phyloP scores from a whole-genome alignment of 257 asterid genomes.

The Coffea eugenioides region DNA sequence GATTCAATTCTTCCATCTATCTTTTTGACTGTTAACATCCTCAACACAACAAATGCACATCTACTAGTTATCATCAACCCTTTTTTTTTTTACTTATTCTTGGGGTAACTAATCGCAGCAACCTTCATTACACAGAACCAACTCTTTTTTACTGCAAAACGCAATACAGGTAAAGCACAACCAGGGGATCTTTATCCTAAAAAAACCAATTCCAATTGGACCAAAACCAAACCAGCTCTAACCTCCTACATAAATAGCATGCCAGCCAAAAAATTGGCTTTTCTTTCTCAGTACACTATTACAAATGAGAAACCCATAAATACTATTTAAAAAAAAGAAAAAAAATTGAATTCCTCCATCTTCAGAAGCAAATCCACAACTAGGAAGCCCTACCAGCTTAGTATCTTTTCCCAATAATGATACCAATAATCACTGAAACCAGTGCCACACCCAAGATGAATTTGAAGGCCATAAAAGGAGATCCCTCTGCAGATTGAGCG shows the following conservation, averaged over 20 bases:
- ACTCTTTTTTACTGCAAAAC: background rate
- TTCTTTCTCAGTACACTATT: background rate
- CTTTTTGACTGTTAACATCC: too few relatives aligned
- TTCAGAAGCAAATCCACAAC: conserved; percentile 1
- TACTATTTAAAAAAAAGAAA: background rate
- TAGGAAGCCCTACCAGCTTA: conserved; percentile 16
- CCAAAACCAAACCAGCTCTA: background rate
- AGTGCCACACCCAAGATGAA: conserved; percentile 74
- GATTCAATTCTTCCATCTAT: too few relatives aligned
- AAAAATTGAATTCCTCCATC: background rate
- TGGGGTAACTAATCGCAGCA: background rate
- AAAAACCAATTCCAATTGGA: conserved; percentile 2
- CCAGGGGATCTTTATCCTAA: background rate
- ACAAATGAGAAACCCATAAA: background rate
- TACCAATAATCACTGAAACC: conserved; percentile 63
- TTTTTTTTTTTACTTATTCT: too few relatives aligned
- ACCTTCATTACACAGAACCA: background rate
- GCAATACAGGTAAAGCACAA: background rate
- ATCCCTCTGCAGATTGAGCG: conserved; percentile 30
- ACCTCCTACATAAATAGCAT: background rate
- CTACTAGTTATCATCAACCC: too few relatives aligned
- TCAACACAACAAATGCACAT: too few relatives aligned
- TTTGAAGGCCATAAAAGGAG: conserved; percentile 44
- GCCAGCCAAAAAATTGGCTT: background rate
- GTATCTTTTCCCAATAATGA: conserved; percentile 72